Percentiles rank a stretch among this genome's conserved stretches.
These are phyloP conservation scores for Quercus wislizeni DNA, from an alignment of 306 rosid species.

Conservation along the genomic window DNA sequence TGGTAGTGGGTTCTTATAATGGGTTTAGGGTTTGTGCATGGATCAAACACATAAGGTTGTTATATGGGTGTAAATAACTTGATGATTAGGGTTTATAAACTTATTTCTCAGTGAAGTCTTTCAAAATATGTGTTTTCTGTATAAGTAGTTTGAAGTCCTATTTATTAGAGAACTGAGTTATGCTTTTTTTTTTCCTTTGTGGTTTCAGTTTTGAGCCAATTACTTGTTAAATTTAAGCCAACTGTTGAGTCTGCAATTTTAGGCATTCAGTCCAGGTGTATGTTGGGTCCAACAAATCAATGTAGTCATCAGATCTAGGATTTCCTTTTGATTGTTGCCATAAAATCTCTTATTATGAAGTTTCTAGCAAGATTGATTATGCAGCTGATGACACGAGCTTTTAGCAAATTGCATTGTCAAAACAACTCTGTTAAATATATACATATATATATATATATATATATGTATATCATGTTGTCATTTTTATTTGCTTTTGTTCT, in stretches of 20 bases:
- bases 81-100: too few species aligned
- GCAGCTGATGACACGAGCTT: not conserved
- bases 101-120: too few species aligned
- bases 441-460: too few species aligned
- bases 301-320: not conserved
- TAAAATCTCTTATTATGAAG: too few species aligned
- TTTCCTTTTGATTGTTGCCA: conserved; percentile 4
- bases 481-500: not conserved
- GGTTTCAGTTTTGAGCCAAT: not conserved
- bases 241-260: not conserved
- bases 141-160: not conserved
- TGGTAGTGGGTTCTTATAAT: too few species aligned
- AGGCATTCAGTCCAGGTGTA: not conserved
- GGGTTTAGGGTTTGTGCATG: too few species aligned
- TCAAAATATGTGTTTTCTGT: not conserved
- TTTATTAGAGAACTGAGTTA: not conserved
- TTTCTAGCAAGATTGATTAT: not conserved
- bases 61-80: too few species aligned
- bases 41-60: too few species aligned
- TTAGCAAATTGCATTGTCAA: not conserved
- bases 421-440: not conserved
- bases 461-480: too few species aligned
- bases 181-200: not conserved
- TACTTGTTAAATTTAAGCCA: not conserved
- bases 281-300: not conserved